These are phyloP conservation scores for Leishmania mexicana DNA, from an alignment of 208 protist species.

Conservation along the genomic window DNA sequence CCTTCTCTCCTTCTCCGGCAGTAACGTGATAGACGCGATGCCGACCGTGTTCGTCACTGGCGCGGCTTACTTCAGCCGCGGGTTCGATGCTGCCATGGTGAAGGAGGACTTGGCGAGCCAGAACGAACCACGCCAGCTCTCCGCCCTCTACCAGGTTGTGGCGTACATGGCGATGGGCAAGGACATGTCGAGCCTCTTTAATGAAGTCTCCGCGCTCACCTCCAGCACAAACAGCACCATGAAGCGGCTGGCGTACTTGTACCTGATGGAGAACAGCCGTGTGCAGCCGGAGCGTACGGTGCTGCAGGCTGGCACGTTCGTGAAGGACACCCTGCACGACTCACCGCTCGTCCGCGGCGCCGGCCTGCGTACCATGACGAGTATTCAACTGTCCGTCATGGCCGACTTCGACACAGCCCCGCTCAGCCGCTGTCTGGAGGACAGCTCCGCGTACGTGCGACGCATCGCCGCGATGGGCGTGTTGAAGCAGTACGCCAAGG, in stretches of 20 bases:
- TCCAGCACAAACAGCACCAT: slow-evolving; percentile 96
- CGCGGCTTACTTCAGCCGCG: slow-evolving; percentile 60
- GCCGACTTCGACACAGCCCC: slow-evolving; percentile 97
- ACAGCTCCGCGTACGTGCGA: slow-evolving; percentile 98
- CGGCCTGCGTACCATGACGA: slow-evolving; percentile 99
- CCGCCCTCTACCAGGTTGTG: slow-evolving; percentile 97
- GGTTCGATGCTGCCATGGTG: slow-evolving; percentile 87
- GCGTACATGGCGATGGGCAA: slow-evolving; percentile 99
- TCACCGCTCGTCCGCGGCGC: slow-evolving; percentile 98
- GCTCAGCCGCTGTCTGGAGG: slow-evolving; percentile 92
- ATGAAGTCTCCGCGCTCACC: slow-evolving; percentile 96
- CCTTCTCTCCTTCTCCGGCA: not conserved
- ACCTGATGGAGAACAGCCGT: slow-evolving; percentile 98
- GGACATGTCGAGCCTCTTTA: slow-evolving; percentile 95
- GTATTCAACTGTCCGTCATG: slow-evolving; percentile 97
- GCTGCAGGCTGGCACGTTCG: slow-evolving; percentile 97
- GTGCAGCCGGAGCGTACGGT: slow-evolving; percentile 97
- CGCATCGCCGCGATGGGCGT: slow-evolving; percentile 98
- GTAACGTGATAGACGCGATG: not conserved
- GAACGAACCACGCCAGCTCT: slow-evolving; percentile 89
- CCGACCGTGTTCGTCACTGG: slow-evolving; percentile 34
- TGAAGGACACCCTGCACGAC: slow-evolving; percentile 94
- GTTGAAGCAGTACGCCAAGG: slow-evolving; percentile 97
- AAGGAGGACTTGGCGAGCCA: slow-evolving; percentile 90
- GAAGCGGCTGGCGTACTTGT: slow-evolving; percentile 99